Evolutionary conservation across 163 green algal genomes (phyloP).

Genomic region (Chlamydomonas reinhardtii): DNA sequence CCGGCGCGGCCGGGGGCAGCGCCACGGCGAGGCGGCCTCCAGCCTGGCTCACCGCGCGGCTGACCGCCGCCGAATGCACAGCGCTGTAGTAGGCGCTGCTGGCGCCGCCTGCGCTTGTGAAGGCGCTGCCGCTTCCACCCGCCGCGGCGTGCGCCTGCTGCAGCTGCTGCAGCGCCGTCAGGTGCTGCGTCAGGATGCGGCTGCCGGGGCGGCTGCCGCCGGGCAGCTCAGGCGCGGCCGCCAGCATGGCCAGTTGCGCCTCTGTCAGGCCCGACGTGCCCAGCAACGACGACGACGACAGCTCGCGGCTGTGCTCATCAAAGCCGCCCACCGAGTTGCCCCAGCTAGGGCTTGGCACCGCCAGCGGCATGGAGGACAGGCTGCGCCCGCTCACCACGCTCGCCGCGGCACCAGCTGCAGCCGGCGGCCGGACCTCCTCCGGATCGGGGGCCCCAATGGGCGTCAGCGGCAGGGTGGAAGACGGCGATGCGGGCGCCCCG

Average conservation of each 20-base stretch:
- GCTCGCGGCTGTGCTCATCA: background rate
- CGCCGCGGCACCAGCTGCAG: too few species aligned
- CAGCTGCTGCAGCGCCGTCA: background rate
- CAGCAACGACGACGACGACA: background rate
- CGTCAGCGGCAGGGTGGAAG: background rate
- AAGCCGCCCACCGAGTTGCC: background rate
- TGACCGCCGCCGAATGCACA: too few species aligned
- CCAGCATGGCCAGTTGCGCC: constrained; percentile 16
- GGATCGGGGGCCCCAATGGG: background rate
- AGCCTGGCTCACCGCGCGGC: background rate
- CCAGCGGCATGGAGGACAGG: too few species aligned
- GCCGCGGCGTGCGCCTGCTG: background rate
- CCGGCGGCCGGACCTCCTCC: too few species aligned
- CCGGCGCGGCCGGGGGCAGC: background rate
- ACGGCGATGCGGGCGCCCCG: background rate
- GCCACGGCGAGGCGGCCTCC: background rate
- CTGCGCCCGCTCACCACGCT: too few species aligned
- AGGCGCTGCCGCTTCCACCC: background rate
- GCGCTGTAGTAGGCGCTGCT: background rate
- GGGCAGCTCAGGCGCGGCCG: constrained; percentile 24
- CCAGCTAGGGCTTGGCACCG: background rate
- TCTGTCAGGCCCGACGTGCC: background rate
- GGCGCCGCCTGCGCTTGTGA: background rate
- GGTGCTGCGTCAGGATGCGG: background rate
- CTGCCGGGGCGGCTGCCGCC: constrained; percentile 1